Percentiles rank a stretch among this genome's conserved stretches.
Conservation (phyloP, 805 yeast species). For the Priceomyces haplophilus region DNA sequence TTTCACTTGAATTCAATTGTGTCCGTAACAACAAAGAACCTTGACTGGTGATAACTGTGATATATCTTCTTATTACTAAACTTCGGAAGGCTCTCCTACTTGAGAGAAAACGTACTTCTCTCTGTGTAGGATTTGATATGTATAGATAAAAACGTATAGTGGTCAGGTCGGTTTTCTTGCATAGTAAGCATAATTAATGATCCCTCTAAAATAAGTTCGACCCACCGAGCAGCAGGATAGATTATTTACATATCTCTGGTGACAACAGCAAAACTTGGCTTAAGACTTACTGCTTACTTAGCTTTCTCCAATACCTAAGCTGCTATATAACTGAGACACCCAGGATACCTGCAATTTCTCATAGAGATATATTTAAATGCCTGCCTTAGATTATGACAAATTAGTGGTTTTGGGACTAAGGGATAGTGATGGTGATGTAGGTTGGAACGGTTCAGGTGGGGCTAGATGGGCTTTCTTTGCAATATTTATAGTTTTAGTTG, state of each 20-base stretch:
- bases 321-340: too few species aligned
- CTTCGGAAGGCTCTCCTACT: too few species aligned
- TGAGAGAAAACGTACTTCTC: too few species aligned
- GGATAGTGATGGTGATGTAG: conserved; percentile 10
- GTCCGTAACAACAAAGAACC: too few species aligned
- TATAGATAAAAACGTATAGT: neutral
- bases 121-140: too few species aligned
- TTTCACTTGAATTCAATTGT: neutral
- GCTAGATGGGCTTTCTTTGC: conserved; percentile 69
- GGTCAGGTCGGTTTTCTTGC: conserved; percentile 1
- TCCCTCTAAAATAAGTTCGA: conserved; percentile 1
- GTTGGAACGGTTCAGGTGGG: conserved; percentile 24
- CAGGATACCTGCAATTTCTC: too few species aligned
- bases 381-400: conserved; percentile 1
- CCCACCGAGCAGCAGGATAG: neutral
- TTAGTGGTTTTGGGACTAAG: conserved; percentile 8
- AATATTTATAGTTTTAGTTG: conserved; percentile 48
- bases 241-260: neutral
- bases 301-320: neutral
- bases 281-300: neutral
- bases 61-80: too few species aligned
- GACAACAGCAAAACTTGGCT: neutral
- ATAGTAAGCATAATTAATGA: conserved; percentile 4
- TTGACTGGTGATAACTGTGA: too few species aligned
- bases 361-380: neutral